A percentile compares a stretch with the other conserved stretches of the same genome.
These are phyloP conservation scores for Tillandsia leiboldiana DNA, from an alignment of 176 grass and related monocot genomes.

Conservation along the genomic window DNA sequence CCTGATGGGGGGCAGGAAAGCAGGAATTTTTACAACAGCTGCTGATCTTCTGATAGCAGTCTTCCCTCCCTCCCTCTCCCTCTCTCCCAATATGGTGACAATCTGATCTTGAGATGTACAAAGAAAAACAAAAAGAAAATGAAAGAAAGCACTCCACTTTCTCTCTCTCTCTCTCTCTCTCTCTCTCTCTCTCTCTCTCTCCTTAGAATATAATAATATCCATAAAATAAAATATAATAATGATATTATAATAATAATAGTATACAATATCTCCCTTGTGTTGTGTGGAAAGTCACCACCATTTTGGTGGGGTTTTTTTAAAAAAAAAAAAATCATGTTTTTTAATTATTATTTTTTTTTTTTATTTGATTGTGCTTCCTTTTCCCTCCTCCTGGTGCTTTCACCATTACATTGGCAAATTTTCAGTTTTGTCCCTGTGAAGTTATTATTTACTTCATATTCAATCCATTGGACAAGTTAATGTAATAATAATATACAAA, in stretches of 20 bases:
- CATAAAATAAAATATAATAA: too few relatives aligned
- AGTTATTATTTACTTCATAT: too few relatives aligned
- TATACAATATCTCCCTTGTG: too few relatives aligned
- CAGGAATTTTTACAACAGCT: constrained; percentile 38
- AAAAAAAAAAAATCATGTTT: neutral
- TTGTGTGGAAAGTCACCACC: too few relatives aligned
- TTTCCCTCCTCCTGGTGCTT: neutral
- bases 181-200: neutral
- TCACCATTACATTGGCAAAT: neutral
- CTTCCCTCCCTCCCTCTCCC: too few relatives aligned
- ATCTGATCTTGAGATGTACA: constrained; percentile 45
- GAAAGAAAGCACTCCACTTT: neutral
- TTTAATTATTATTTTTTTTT: neutral
- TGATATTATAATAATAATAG: too few relatives aligned
- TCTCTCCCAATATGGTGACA: constrained; percentile 41
- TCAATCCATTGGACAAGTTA: neutral
- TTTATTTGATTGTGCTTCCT: neutral
- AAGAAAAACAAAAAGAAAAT: constrained; percentile 28
- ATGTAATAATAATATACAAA: constrained; percentile 4
- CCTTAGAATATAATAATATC: too few relatives aligned
- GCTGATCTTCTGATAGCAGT: constrained; percentile 26
- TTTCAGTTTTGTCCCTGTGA: neutral
- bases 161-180: neutral
- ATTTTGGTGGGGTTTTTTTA: too few relatives aligned
- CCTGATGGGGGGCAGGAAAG: constrained; percentile 53